Conservation (phyloP, 208 protist genomes). For the Trypanosoma vivax region DNA sequence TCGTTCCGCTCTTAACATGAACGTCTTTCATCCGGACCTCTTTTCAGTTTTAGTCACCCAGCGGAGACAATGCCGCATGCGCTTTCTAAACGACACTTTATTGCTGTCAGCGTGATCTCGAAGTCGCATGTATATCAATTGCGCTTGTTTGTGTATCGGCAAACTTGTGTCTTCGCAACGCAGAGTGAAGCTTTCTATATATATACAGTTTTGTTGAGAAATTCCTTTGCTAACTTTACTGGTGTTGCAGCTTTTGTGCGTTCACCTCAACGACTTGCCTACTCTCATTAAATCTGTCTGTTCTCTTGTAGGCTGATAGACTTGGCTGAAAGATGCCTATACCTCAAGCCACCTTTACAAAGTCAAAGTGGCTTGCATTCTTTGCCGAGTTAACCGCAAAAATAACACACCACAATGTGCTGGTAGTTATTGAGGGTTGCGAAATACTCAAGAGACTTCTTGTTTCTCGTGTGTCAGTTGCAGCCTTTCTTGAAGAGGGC, state of each 20-base stretch:
- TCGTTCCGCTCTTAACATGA: too few species aligned
- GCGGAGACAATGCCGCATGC: too few species aligned
- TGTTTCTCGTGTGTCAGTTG: conserved; percentile 60
- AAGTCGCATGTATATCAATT: too few species aligned
- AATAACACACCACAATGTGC: conserved; percentile 72
- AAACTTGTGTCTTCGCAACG: too few species aligned
- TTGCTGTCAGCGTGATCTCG: too few species aligned
- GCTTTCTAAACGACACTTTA: too few species aligned
- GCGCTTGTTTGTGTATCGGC: too few species aligned
- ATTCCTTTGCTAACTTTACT: too few species aligned
- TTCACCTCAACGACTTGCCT: conserved; percentile 2
- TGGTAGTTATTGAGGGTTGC: conserved; percentile 73
- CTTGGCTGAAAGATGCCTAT: conserved; percentile 36
- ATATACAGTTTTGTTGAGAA: too few species aligned
- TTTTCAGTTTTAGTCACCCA: too few species aligned
- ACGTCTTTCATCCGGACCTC: too few species aligned
- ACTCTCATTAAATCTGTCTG: conserved; percentile 2
- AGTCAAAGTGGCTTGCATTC: conserved; percentile 76
- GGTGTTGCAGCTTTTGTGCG: neutral
- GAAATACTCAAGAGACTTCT: conserved; percentile 68
- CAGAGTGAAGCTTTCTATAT: too few species aligned
- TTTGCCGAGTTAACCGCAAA: conserved; percentile 83
- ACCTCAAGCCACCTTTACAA: conserved; percentile 48
- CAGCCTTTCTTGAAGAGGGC: conserved; percentile 72
- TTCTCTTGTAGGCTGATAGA: neutral